Evolutionary conservation across 352 stramenopile genomes (phyloP).

Genomic region (Phytophthora sp.): DNA sequence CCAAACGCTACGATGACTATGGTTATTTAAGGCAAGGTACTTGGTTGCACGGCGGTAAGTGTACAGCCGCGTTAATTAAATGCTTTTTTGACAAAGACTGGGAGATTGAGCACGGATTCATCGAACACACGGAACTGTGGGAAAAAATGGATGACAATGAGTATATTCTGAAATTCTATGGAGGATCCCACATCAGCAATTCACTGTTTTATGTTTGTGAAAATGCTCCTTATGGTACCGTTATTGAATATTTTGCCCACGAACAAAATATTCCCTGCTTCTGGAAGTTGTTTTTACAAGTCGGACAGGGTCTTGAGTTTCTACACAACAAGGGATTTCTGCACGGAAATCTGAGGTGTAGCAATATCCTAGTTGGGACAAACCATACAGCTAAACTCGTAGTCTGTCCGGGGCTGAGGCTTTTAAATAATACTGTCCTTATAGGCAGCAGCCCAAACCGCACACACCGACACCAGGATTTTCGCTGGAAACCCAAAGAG

Average conservation of each 20-base stretch:
- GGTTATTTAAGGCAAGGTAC: constrained; percentile 8
- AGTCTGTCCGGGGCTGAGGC: constrained; percentile 10
- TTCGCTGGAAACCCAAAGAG: constrained; percentile 33
- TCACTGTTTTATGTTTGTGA: constrained; percentile 24
- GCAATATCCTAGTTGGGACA: constrained; percentile 50
- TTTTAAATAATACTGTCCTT: too few relatives aligned
- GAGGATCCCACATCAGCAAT: constrained; percentile 28
- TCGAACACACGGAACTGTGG: constrained; percentile 37
- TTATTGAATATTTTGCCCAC: background rate
- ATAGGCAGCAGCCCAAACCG: too few relatives aligned
- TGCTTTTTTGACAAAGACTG: constrained; percentile 14
- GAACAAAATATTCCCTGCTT: background rate
- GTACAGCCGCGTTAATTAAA: constrained; percentile 33
- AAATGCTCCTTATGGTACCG: constrained; percentile 14
- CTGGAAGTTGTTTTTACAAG: constrained; percentile 11
- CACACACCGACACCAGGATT: too few relatives aligned
- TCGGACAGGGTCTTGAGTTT: constrained; percentile 32
- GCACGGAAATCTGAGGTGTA: constrained; percentile 40
- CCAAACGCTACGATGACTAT: constrained; percentile 4
- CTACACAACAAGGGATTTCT: constrained; percentile 42
- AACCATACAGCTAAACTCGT: constrained; percentile 8
- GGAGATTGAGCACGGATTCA: constrained; percentile 7
- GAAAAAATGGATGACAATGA: constrained; percentile 18
- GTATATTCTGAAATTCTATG: constrained; percentile 41
- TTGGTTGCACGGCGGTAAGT: constrained; percentile 20